These are phyloP conservation scores for Fusarium austroafricanum DNA, from an alignment of 2,329 filamentous ascomycete genomes.

Conservation along the genomic window DNA sequence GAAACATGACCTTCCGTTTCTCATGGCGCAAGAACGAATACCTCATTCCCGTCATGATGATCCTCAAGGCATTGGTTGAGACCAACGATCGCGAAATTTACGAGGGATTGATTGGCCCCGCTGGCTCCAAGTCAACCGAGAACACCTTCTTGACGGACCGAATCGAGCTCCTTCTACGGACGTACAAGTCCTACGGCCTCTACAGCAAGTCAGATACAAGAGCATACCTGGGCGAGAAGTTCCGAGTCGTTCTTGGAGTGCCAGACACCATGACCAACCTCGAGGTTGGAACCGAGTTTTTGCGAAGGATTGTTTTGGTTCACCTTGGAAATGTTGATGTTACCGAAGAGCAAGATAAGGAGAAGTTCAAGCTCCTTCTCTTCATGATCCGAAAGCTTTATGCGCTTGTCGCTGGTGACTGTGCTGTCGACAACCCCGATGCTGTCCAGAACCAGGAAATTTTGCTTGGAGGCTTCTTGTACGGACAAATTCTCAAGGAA, in stretches of 20 bases:
- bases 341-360: constrained; percentile 82
- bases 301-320: constrained; percentile 89
- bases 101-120: constrained; percentile 86
- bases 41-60: constrained; percentile 95
- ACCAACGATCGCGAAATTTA: constrained; percentile 98
- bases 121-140: constrained; percentile 79
- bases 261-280: constrained; percentile 87
- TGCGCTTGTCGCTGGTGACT: constrained; percentile 90
- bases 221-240: constrained; percentile 89
- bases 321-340: constrained; percentile 90
- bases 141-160: constrained; percentile 97
- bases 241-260: constrained; percentile 86
- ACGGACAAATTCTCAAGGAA: constrained; percentile 96
- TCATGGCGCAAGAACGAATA: constrained; percentile 98
- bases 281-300: constrained; percentile 89
- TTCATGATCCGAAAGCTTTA: constrained; percentile 99
- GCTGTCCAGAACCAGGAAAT: constrained; percentile 97
- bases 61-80: constrained; percentile 92
- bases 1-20: constrained; percentile 96
- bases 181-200: constrained; percentile 90
- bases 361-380: constrained; percentile 93
- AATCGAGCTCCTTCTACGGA: constrained; percentile 89
- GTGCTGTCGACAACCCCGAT: constrained; percentile 94
- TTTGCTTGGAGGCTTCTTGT: constrained; percentile 90
- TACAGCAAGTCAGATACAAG: constrained; percentile 86